phyloP scores from a whole-genome alignment of 768 basidiomycete species.

The Mycena crocata region DNA sequence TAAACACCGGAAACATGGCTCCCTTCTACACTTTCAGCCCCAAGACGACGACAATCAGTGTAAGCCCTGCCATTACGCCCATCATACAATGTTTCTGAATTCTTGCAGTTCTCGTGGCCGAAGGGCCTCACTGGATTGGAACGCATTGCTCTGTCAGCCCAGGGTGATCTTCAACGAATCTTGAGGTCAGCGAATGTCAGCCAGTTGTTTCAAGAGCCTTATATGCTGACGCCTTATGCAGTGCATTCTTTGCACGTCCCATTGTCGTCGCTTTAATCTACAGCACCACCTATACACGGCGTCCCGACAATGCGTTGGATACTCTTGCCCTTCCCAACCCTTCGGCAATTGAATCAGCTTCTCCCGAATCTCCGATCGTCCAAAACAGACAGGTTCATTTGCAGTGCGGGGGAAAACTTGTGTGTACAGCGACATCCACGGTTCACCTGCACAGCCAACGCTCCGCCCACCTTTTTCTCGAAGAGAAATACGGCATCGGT shows the following conservation, averaged over 20 bases:
- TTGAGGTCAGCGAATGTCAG: constrained; percentile 64
- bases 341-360: constrained; percentile 52
- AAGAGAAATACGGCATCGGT: constrained; percentile 75
- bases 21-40: constrained; percentile 57
- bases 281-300: constrained; percentile 56
- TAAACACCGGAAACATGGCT: too few relatives aligned
- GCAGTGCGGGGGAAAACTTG: constrained; percentile 61
- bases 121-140: constrained; percentile 67
- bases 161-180: constrained; percentile 77
- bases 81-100: constrained; percentile 10
- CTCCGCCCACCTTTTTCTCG: constrained; percentile 71
- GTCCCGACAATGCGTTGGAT: constrained; percentile 37
- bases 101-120: constrained; percentile 69
- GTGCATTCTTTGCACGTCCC: constrained; percentile 73
- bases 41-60: constrained; percentile 58
- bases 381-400: constrained; percentile 77
- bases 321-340: constrained; percentile 51
- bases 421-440: constrained; percentile 74
- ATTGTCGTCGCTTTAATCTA: constrained; percentile 70
- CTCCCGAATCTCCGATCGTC: constrained; percentile 61
- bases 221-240: constrained; percentile 38
- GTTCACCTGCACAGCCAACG: constrained; percentile 69
- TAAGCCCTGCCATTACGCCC: constrained; percentile 35
- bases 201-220: neutral
- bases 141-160: constrained; percentile 74